Base-by-base conservation (phyloP, 176 grass and related monocot species). In the Avena eriantha region DNA sequence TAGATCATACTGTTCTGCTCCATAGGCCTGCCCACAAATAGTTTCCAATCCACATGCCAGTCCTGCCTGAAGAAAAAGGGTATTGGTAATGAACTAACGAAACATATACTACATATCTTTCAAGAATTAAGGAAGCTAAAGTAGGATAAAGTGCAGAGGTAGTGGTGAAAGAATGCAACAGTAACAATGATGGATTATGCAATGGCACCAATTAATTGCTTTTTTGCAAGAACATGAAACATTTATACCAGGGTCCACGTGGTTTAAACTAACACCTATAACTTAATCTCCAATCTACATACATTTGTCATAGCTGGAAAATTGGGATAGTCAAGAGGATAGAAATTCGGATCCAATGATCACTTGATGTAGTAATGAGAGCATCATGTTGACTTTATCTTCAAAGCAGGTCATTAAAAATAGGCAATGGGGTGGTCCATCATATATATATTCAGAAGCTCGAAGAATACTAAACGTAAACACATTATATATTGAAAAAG, bases 11-110 rank as follows among this genome's bases (percentile, higher is more conserved):
- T 85, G 86, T 74, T 94, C 79, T 77, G 87, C 92, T 77, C 92
- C 92, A 43, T 84, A 94, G 72, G 92, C 86, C 78, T 94, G 92
- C 23, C 92, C 89, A 49, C 92, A 91, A 47, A 94, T 83, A 23
- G 92, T 94, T 73, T 94, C 92, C 84, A 94, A 78, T 16, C 76
- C 92, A 16, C 70, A 85, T 60, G 86, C 87, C 50, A 94, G 41
- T 76, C 89, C 92, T 50, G 87, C 76, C 92, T 94, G 45, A 79
- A 79, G 35, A 6, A 76, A 29, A 93, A 78, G 53, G 69, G 46
- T 21, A 79, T 41, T 41, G 6, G 39, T 41, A 41, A 41, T 41
- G 39, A 41, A 41, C 39, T 41, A 39, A 69, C 14, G 7, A 70
- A 69, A 74, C 14, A 85, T 74, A 90, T 47, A 47, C 10, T 47